Evolutionary conservation across 495 filamentous ascomycete species (phyloP).

Genomic region (Penicillium nucicola): DNA sequence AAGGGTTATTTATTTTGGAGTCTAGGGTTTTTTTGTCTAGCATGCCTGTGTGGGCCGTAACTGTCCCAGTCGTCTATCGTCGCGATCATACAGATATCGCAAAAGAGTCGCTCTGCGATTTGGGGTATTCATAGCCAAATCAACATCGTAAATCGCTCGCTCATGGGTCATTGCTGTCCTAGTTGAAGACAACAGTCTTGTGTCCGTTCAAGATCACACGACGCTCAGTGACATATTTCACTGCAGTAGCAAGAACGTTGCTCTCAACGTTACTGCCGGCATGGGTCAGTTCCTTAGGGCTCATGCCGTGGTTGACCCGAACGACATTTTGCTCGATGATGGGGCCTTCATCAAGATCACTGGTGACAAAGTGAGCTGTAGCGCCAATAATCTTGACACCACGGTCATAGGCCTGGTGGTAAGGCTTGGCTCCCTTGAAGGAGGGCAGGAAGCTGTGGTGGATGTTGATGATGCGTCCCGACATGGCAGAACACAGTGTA

Average conservation of each 20-base stretch:
- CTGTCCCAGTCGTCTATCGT: neutral
- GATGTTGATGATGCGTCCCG: constrained; percentile 76
- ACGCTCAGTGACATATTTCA: constrained; percentile 71
- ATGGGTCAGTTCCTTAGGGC: constrained; percentile 65
- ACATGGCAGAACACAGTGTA: constrained; percentile 67
- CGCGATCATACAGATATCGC: neutral
- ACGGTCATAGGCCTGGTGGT: constrained; percentile 74
- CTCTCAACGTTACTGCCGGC: constrained; percentile 75
- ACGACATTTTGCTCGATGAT: constrained; percentile 77
- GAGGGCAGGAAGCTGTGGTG: constrained; percentile 76
- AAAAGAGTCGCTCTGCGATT: neutral
- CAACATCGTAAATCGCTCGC: neutral
- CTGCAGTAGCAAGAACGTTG: constrained; percentile 66
- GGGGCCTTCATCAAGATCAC: constrained; percentile 71
- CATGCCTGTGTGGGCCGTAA: neutral
- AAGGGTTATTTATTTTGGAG: too few relatives aligned
- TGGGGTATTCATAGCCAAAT: neutral
- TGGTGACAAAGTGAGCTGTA: constrained; percentile 74
- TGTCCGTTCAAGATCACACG: constrained; percentile 68
- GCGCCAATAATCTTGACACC: constrained; percentile 80
- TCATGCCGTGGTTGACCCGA: constrained; percentile 66
- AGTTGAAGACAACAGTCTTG: constrained; percentile 71
- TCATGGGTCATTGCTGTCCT: neutral
- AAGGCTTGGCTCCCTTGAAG: constrained; percentile 79
- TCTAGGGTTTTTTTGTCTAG: too few relatives aligned